Evolutionary conservation across 345 rosid genomes (phyloP).

Genomic region (Cochlearia excelsa): DNA sequence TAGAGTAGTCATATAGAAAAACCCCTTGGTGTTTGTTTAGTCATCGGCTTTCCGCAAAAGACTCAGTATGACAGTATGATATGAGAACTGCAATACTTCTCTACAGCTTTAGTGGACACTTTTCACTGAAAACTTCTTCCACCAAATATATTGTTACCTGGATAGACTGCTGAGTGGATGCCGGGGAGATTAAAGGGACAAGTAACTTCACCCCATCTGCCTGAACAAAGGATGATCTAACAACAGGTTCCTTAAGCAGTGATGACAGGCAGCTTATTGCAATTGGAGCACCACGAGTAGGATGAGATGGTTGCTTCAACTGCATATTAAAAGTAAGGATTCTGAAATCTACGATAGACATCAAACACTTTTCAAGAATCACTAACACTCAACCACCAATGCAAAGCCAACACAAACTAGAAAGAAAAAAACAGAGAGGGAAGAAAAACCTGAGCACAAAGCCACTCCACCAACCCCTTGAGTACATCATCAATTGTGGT

Average conservation of each 20-base stretch:
- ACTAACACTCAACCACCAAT: conserved; percentile 11
- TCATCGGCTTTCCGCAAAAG: neutral
- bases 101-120: conserved; percentile 11
- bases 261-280: conserved; percentile 74
- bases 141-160: conserved; percentile 51
- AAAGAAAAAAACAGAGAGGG: conserved; percentile 10
- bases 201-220: conserved; percentile 91
- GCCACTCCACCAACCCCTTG: conserved; percentile 93
- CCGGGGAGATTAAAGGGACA: conserved; percentile 83
- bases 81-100: conserved; percentile 6
- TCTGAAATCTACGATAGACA: conserved; percentile 24
- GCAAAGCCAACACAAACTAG: conserved; percentile 12
- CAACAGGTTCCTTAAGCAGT: conserved; percentile 79
- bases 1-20: neutral
- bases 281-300: conserved; percentile 68
- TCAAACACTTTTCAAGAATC: conserved; percentile 11
- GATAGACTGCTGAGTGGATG: conserved; percentile 92
- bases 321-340: conserved; percentile 38
- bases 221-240: conserved; percentile 86
- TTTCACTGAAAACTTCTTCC: conserved; percentile 11
- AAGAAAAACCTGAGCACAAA: conserved; percentile 77
- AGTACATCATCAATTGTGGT: conserved; percentile 80
- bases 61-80: neutral
- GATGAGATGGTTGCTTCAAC: conserved; percentile 92
- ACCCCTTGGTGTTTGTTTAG: too few species aligned